Conservation (phyloP, 2,329 filamentous ascomycete species). For the Metarhizium rileyi region DNA sequence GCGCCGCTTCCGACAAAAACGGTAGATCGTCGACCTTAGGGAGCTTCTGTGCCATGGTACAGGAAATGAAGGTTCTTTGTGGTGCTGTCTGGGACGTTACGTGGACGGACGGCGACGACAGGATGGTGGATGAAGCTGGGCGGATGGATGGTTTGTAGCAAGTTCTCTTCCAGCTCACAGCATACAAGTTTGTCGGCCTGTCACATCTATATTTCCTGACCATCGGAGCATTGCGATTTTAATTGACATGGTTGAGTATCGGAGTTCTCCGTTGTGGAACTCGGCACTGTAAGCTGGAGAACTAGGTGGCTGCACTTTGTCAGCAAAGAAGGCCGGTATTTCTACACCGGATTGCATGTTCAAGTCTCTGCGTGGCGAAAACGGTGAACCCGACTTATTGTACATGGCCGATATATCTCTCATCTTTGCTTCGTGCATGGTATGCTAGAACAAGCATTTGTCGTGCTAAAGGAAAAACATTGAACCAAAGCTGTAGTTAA, state of each 20-base stretch:
- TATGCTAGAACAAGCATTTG: no score
- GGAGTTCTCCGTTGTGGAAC: slow-evolving; percentile 15
- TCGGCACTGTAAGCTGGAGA: not conserved
- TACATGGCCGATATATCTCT: no score
- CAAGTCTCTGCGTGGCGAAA: not conserved
- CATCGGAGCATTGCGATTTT: slow-evolving; percentile 17
- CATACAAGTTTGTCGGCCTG: not conserved
- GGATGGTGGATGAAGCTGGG: no score
- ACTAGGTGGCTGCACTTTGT: not conserved
- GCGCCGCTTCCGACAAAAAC: slow-evolving; percentile 41
- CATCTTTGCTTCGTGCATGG: no score
- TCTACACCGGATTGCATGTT: not conserved
- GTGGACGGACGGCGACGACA: no score
- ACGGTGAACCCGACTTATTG: not conserved
- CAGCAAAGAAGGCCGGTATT: not conserved
- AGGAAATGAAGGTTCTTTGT: no score
- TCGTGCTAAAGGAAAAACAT: no score
- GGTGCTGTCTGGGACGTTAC: no score
- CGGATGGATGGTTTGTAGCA: no score
- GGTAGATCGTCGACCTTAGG: slow-evolving; percentile 49
- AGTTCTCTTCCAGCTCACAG: no score
- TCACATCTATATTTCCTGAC: not conserved
- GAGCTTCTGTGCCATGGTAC: slow-evolving; percentile 27
- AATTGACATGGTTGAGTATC: slow-evolving; percentile 8
- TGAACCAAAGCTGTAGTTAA: no score